A percentile compares a stretch with the other conserved stretches of the same genome.
Conservation (phyloP, 352 stramenopile species). For the Phytophthora kernoviae region DNA sequence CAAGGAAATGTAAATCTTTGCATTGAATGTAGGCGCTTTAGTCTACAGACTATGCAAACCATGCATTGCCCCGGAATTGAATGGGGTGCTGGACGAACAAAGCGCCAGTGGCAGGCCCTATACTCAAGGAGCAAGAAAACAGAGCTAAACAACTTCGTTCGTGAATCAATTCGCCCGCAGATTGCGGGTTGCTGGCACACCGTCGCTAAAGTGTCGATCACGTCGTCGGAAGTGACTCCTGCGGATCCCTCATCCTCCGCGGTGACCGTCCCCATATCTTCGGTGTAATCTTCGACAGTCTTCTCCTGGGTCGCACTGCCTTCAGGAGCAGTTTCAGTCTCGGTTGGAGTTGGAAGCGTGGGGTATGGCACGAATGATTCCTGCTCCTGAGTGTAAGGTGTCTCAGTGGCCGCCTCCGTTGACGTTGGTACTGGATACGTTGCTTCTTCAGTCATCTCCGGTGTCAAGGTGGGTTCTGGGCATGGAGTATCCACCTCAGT, state of each 20-base stretch:
- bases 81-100: conserved; percentile 14
- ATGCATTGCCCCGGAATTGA: background rate
- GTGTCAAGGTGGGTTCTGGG: background rate
- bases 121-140: conserved; percentile 18
- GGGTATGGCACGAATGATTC: conserved; percentile 9
- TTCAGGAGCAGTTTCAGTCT: background rate
- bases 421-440: background rate
- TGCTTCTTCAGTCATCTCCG: conserved; percentile 1
- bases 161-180: conserved; percentile 26
- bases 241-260: background rate
- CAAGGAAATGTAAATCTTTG: conserved; percentile 20
- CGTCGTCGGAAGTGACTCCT: conserved; percentile 8
- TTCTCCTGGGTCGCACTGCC: conserved; percentile 10
- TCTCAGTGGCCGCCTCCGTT: conserved; percentile 3
- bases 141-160: conserved; percentile 14
- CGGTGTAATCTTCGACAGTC: background rate
- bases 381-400: conserved; percentile 11
- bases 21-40: conserved; percentile 22
- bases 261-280: background rate
- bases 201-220: conserved; percentile 23
- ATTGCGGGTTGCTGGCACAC: conserved; percentile 22
- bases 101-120: conserved; percentile 11
- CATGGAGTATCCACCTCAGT: conserved; percentile 2
- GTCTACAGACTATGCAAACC: conserved; percentile 22
- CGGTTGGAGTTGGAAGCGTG: background rate